Evolutionary conservation across 2,329 filamentous ascomycete species (phyloP).

Genomic region (Lachnellula cervina): DNA sequence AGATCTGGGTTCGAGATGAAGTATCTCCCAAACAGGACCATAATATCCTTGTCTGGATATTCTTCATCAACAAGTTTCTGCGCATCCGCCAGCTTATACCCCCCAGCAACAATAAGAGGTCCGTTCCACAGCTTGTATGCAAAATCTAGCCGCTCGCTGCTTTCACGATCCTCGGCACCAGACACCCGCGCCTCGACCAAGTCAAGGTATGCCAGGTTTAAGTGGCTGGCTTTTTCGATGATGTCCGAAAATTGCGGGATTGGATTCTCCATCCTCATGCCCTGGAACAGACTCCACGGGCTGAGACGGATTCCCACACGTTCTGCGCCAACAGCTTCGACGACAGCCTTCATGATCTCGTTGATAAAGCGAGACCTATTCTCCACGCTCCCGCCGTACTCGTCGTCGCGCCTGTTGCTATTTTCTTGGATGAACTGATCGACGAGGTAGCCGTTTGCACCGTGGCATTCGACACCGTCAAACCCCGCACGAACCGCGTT

Average conservation of each 20-base stretch:
- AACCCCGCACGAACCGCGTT: slow-evolving; percentile 26
- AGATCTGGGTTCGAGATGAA: slow-evolving; percentile 42
- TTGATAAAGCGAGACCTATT: slow-evolving; percentile 40
- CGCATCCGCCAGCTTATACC: slow-evolving; percentile 26
- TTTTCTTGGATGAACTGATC: slow-evolving; percentile 25
- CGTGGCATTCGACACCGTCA: slow-evolving; percentile 27
- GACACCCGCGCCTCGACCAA: slow-evolving; percentile 50
- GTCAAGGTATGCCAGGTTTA: slow-evolving; percentile 46
- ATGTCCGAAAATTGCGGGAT: slow-evolving; percentile 42
- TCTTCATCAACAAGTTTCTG: slow-evolving; percentile 33
- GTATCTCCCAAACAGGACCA: slow-evolving; percentile 27
- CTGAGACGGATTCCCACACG: slow-evolving; percentile 51
- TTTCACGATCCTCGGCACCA: slow-evolving; percentile 45
- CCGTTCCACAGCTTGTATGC: slow-evolving; percentile 10
- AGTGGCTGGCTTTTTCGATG: slow-evolving; percentile 36
- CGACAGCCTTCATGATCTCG: slow-evolving; percentile 45
- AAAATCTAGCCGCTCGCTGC: slow-evolving; percentile 30
- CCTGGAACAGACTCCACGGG: slow-evolving; percentile 55
- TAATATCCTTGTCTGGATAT: slow-evolving; percentile 11
- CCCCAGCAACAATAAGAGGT: slow-evolving; percentile 16
- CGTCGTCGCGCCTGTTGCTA: slow-evolving; percentile 21
- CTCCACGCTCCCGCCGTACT: slow-evolving; percentile 25
- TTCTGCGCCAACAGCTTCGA: slow-evolving; percentile 39
- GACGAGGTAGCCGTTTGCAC: slow-evolving; percentile 25
- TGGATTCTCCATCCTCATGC: slow-evolving; percentile 38